Conservation (phyloP, 1,139 yeast genomes). For the Pichia sp. region DNA sequence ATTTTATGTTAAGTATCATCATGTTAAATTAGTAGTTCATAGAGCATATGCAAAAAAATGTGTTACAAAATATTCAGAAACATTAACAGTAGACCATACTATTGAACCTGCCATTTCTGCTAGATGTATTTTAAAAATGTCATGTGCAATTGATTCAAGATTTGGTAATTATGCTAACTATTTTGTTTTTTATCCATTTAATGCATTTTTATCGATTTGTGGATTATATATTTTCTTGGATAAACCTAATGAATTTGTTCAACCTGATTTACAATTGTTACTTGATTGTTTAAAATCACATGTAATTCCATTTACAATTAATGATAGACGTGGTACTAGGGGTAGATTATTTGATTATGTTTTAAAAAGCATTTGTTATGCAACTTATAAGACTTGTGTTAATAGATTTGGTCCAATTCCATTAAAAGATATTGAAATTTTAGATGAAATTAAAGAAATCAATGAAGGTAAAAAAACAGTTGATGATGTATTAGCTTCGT, state of each 20-base stretch:
- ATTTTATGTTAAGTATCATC: conserved; percentile 15
- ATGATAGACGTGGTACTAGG: conserved; percentile 8
- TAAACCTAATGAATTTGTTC: conserved; percentile 5
- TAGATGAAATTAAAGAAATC: conserved; percentile 7
- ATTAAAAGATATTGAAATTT: conserved; percentile 6
- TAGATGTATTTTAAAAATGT: conserved; percentile 20
- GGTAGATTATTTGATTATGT: conserved; percentile 16
- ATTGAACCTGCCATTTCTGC: conserved; percentile 21
- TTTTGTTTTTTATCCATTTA: conserved; percentile 26
- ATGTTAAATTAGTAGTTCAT: conserved; percentile 13
- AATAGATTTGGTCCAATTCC: conserved; percentile 7
- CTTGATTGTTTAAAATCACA: conserved; percentile 16
- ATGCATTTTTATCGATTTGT: conserved; percentile 26
- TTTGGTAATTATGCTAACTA: conserved; percentile 17
- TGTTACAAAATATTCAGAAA: conserved; percentile 1
- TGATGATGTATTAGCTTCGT: not conserved
- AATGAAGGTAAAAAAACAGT: conserved; percentile 1
- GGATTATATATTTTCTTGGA: conserved; percentile 23
- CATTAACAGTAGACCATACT: conserved; percentile 2
- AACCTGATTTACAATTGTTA: conserved; percentile 22
- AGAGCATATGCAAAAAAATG: conserved; percentile 10
- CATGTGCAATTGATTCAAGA: conserved; percentile 15
- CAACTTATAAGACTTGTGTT: conserved; percentile 11
- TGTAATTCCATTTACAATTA: conserved; percentile 13
- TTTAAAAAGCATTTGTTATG: conserved; percentile 15